Conservation (phyloP, 257 asterid species). For the Fraxinus anomala region DNA sequence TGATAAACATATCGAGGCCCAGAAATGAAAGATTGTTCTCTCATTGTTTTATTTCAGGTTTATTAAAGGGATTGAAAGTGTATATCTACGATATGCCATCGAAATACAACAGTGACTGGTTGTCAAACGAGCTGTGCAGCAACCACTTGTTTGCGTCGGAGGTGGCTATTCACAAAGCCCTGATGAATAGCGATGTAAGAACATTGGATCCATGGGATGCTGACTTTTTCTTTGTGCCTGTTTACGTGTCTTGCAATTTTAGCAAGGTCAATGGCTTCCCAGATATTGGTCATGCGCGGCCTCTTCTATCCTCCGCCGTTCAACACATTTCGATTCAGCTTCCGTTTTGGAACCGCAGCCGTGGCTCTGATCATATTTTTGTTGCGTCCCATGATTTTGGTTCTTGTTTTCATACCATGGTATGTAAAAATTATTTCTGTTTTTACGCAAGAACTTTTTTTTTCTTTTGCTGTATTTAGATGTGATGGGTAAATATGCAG, state of each 20-base stretch:
- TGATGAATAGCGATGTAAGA: conserved; percentile 45
- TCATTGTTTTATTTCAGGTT: conserved; percentile 30
- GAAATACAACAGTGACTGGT: conserved; percentile 71
- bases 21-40: background rate
- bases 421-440: background rate
- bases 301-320: conserved; percentile 59
- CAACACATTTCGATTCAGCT: conserved; percentile 44
- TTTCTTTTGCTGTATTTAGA: no score
- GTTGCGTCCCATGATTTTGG: conserved; percentile 79
- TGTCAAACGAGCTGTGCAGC: conserved; percentile 60
- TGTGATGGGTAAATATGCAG: background rate
- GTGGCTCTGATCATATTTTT: conserved; percentile 73
- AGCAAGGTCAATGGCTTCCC: conserved; percentile 90
- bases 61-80: conserved; percentile 52
- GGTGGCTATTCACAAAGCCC: conserved; percentile 77
- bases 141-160: conserved; percentile 82
- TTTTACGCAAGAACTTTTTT: no score
- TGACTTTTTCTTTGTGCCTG: conserved; percentile 88
- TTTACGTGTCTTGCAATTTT: conserved; percentile 86
- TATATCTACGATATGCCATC: conserved; percentile 73
- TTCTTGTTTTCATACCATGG: conserved; percentile 74
- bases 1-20: background rate
- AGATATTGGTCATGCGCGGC: conserved; percentile 85
- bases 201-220: conserved; percentile 66
- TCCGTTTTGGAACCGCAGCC: conserved; percentile 86